A percentile compares a stretch with the other conserved stretches of the same genome.
These are phyloP conservation scores for Furcasterigmium furcatum DNA, from an alignment of 2,329 filamentous ascomycete species.

Conservation along the genomic window DNA sequence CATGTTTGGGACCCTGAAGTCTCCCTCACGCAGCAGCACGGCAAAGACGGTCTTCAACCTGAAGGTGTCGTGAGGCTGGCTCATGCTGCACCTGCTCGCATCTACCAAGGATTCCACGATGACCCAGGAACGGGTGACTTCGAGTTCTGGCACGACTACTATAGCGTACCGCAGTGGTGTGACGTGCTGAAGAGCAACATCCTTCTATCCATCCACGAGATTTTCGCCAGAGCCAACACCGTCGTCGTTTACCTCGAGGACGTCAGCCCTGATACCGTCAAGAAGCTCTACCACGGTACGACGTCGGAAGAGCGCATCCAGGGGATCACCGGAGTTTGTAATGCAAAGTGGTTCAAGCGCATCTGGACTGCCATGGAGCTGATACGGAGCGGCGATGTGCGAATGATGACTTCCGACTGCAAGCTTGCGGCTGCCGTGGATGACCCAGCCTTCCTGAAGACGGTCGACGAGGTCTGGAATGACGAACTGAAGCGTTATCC, in stretches of 20 bases:
- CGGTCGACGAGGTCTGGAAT: background rate
- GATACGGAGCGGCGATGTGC: background rate
- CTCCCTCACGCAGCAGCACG: background rate
- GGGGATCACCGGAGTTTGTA: background rate
- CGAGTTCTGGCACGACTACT: slow-evolving; percentile 4
- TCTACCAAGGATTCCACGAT: background rate
- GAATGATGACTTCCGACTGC: slow-evolving; percentile 1
- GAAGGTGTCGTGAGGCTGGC: no score
- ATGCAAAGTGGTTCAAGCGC: background rate
- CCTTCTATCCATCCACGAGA: background rate
- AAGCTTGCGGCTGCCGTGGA: background rate
- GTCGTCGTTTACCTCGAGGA: slow-evolving; percentile 1
- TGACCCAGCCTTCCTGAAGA: background rate
- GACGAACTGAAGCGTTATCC: no score
- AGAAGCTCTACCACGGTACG: background rate
- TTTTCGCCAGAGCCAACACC: background rate
- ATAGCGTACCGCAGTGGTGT: slow-evolving; percentile 2
- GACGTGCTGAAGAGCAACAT: background rate
- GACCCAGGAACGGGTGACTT: background rate
- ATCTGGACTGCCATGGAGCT: slow-evolving; percentile 7
- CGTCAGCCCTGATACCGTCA: background rate
- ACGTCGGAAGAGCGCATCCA: background rate
- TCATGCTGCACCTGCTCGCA: no score
- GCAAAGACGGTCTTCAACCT: background rate
- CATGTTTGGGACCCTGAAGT: slow-evolving; percentile 1